Percentiles rank a stretch among this genome's conserved stretches.
Evolutionary conservation across 2,329 filamentous ascomycete species (phyloP).

Genomic region (Tolypocladium ovalisporum): DNA sequence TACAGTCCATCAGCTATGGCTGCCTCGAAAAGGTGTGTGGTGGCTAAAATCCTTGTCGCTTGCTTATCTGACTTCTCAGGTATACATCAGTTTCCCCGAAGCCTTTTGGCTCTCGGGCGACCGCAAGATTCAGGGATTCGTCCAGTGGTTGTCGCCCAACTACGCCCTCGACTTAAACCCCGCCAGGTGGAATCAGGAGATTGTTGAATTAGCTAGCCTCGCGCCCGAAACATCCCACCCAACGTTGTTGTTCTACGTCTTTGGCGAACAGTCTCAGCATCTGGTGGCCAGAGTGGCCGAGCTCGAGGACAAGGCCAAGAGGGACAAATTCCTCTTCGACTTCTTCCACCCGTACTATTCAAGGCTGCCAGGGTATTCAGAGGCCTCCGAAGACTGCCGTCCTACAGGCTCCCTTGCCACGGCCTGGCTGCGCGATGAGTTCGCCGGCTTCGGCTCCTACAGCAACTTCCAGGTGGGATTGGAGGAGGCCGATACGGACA

Average conservation of each 20-base stretch:
- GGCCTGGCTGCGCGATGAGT: slow-evolving; percentile 65
- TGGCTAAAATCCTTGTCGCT: background rate
- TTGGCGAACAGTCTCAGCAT: slow-evolving; percentile 49
- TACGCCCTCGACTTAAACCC: slow-evolving; percentile 56
- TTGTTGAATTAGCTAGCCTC: slow-evolving; percentile 65
- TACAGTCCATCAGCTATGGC: slow-evolving; percentile 57
- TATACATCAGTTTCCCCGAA: slow-evolving; percentile 58
- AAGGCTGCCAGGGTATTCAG: slow-evolving; percentile 56
- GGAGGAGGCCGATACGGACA: slow-evolving; percentile 58
- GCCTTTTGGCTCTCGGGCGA: slow-evolving; percentile 57
- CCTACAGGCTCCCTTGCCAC: slow-evolving; percentile 59
- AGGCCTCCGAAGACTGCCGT: slow-evolving; percentile 41
- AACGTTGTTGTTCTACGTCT: slow-evolving; percentile 76
- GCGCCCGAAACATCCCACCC: slow-evolving; percentile 51
- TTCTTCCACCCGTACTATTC: slow-evolving; percentile 75
- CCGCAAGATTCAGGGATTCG: slow-evolving; percentile 51
- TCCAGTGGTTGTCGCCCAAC: slow-evolving; percentile 61
- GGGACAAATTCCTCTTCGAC: slow-evolving; percentile 42
- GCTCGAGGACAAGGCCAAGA: slow-evolving; percentile 31
- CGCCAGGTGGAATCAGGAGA: slow-evolving; percentile 61
- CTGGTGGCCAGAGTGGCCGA: slow-evolving; percentile 35
- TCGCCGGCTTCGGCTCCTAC: slow-evolving; percentile 76
- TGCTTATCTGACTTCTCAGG: slow-evolving; percentile 16
- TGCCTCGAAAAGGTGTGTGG: slow-evolving; percentile 54
- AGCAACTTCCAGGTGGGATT: slow-evolving; percentile 75